Conservation (phyloP, 805 yeast species). For the Wickerhamiella sergipiensis region DNA sequence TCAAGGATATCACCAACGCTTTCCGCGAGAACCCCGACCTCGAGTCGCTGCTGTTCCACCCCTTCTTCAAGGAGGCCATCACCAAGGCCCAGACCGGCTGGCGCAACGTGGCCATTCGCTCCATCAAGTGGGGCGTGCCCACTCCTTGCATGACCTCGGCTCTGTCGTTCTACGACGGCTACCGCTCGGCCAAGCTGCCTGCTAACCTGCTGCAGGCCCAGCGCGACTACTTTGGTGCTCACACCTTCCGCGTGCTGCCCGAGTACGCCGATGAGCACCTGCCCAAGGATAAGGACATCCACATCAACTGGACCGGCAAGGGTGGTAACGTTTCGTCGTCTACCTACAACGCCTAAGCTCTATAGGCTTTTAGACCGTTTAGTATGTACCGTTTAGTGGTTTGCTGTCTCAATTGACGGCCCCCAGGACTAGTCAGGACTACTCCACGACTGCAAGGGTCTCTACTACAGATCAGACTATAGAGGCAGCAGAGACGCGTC, state of each 20-base stretch:
- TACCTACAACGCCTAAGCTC: slow-evolving; percentile 71
- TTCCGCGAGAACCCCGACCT: slow-evolving; percentile 86
- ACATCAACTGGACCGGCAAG: slow-evolving; percentile 97
- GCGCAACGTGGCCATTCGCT: slow-evolving; percentile 75
- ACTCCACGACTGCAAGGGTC: no score
- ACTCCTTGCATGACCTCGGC: slow-evolving; percentile 97
- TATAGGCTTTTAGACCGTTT: background rate
- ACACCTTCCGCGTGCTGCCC: slow-evolving; percentile 92
- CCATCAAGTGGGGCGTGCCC: slow-evolving; percentile 82
- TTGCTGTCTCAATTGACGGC: no score
- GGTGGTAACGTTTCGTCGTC: slow-evolving; percentile 97
- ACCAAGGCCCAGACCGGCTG: slow-evolving; percentile 89
- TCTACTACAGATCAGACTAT: background rate
- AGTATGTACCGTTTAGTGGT: background rate
- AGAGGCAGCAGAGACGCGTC: slow-evolving; percentile 2
- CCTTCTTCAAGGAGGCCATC: slow-evolving; percentile 86
- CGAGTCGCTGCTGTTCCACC: slow-evolving; percentile 90
- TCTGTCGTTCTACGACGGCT: slow-evolving; percentile 94
- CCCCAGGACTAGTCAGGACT: no score
- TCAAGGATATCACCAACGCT: slow-evolving; percentile 93
- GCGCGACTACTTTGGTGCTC: slow-evolving; percentile 99
- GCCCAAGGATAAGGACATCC: slow-evolving; percentile 74
- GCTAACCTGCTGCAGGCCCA: slow-evolving; percentile 98
- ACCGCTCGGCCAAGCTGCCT: slow-evolving; percentile 89
- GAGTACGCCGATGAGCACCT: slow-evolving; percentile 62